Evolutionary conservation across 2,329 filamentous ascomycete genomes (phyloP).

Genomic region (Paraphaeosphaeria sporulosa): DNA sequence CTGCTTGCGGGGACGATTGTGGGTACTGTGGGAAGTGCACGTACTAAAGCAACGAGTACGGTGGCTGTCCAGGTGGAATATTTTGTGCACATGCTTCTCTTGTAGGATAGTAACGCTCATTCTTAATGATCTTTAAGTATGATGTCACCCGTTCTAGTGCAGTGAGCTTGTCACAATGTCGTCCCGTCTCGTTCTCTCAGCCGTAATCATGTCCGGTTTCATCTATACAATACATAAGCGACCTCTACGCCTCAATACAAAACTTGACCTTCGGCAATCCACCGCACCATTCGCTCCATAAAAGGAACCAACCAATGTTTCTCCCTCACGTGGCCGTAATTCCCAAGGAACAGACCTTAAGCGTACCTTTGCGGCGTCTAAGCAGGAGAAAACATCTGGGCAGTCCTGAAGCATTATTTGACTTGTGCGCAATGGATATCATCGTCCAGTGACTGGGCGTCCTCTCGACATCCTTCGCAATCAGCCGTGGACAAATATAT

Average conservation of each 20-base stretch:
- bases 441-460: not conserved
- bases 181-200: not conserved
- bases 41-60: conserved; percentile 22
- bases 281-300: not conserved
- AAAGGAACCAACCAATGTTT: not conserved
- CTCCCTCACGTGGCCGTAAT: not conserved
- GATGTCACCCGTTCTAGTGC: not conserved
- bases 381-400: too few relatives aligned
- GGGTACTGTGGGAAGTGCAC: conserved; percentile 50
- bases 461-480: conserved; percentile 3
- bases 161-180: not conserved
- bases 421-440: not conserved
- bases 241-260: not conserved
- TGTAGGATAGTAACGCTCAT: not conserved
- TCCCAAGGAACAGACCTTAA: conserved; percentile 2
- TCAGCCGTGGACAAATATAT: not conserved
- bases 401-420: too few relatives aligned
- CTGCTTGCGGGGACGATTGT: conserved; percentile 45
- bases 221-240: too few relatives aligned
- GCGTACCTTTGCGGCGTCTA: not conserved
- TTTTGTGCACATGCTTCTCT: not conserved
- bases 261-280: not conserved
- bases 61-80: not conserved
- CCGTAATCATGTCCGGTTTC: not conserved
- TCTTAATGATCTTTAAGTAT: not conserved